Evolutionary conservation across 345 rosid genomes (phyloP).

Genomic region (Salix viminalis): DNA sequence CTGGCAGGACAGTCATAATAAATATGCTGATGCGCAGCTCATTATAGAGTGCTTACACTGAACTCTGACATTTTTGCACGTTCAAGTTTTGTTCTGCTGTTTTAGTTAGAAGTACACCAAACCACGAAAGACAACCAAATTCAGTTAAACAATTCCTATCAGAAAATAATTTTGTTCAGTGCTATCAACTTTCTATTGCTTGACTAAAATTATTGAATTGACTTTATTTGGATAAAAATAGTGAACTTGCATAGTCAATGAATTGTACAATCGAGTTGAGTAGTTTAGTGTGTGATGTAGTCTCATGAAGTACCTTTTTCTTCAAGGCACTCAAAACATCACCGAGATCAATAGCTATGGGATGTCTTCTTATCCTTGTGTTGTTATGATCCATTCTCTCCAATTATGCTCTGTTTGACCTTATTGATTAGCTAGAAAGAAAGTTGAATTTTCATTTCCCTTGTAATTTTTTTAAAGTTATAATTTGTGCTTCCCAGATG

Average conservation of each 20-base stretch:
- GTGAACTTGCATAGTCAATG: background rate
- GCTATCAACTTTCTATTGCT: background rate
- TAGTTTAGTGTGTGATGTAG: background rate
- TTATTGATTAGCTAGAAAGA: too few relatives aligned
- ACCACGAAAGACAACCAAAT: background rate
- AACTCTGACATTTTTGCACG: background rate
- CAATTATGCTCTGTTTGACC: background rate
- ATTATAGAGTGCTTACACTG: slow-evolving; percentile 60
- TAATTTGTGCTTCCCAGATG: slow-evolving; percentile 51
- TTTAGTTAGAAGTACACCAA: background rate
- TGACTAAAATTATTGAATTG: background rate
- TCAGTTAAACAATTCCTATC: too few relatives aligned
- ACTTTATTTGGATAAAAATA: background rate
- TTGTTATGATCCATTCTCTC: background rate
- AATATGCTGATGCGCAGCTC: slow-evolving; percentile 97
- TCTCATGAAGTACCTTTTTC: background rate
- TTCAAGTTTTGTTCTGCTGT: slow-evolving; percentile 6
- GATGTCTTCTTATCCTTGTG: background rate
- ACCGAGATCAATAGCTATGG: background rate
- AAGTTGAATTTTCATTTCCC: too few relatives aligned
- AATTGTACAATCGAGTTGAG: background rate
- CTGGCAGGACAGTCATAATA: slow-evolving; percentile 97
- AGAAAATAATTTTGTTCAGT: too few relatives aligned
- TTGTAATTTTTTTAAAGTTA: too few relatives aligned
- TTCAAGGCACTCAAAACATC: background rate